A percentile compares a stretch with the other conserved stretches of the same genome.
Conservation (phyloP, 176 grass and related monocot genomes). For the Oryza longistaminata region DNA sequence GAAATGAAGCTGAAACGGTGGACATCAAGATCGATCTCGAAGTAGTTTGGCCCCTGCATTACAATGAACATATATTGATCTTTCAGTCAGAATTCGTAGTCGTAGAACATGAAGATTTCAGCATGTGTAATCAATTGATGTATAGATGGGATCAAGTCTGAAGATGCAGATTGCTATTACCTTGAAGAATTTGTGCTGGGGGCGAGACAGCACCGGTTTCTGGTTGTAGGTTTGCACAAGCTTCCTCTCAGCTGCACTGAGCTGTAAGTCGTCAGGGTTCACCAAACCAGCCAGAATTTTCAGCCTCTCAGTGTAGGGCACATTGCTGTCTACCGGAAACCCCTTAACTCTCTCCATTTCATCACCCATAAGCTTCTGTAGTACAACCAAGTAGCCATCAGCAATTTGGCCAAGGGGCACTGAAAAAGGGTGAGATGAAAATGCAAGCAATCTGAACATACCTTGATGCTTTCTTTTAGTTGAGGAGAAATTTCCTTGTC, state of each 20-base stretch:
- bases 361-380: conserved; percentile 74
- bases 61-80: conserved; percentile 16
- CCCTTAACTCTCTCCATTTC: conserved; percentile 83
- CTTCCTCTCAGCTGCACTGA: conserved; percentile 72
- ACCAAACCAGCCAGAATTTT: conserved; percentile 84
- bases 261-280: conserved; percentile 84
- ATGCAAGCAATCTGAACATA: conserved; percentile 21
- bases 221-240: conserved; percentile 87
- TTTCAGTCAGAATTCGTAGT: conserved; percentile 23
- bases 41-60: conserved; percentile 88
- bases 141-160: background rate
- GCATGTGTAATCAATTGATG: background rate
- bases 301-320: conserved; percentile 79
- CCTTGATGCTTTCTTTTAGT: conserved; percentile 78
- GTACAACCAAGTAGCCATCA: conserved; percentile 27
- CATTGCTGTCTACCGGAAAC: conserved; percentile 63
- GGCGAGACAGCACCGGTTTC: conserved; percentile 80
- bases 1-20: conserved; percentile 92
- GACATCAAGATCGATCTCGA: conserved; percentile 92
- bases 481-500: conserved; percentile 76
- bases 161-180: conserved; percentile 31
- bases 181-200: conserved; percentile 91
- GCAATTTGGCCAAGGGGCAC: background rate
- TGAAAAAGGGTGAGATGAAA: background rate
- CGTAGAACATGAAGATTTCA: conserved; percentile 11